These are phyloP conservation scores for Nigrospora osmanthi DNA, from an alignment of 2,329 filamentous ascomycete genomes.

Conservation along the genomic window DNA sequence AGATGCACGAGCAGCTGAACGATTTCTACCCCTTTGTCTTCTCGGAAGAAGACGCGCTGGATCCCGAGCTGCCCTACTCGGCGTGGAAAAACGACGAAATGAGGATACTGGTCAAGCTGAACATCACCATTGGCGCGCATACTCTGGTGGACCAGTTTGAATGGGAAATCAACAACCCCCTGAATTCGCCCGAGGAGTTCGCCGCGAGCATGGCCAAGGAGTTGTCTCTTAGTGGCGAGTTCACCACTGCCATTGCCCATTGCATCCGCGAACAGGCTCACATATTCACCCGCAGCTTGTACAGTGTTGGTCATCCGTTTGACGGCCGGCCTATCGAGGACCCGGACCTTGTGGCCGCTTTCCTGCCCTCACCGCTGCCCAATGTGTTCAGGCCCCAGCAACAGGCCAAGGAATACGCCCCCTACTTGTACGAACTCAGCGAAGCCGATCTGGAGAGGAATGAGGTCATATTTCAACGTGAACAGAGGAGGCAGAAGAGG, in stretches of 20 bases:
- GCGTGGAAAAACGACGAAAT: constrained; percentile 99
- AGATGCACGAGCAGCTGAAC: constrained; percentile 81
- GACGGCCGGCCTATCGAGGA: constrained; percentile 92
- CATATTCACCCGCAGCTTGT: constrained; percentile 87
- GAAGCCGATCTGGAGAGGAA: constrained; percentile 85
- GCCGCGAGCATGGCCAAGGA: constrained; percentile 83
- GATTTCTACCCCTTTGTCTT: constrained; percentile 92
- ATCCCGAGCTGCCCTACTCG: constrained; percentile 81
- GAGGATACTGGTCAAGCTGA: constrained; percentile 90
- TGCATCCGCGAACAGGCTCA: constrained; percentile 95
- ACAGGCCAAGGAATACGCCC: constrained; percentile 87
- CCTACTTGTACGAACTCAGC: constrained; percentile 88
- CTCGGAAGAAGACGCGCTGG: constrained; percentile 82
- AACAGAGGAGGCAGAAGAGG: constrained; percentile 89
- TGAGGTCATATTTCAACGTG: constrained; percentile 86
- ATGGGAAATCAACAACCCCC: constrained; percentile 95
- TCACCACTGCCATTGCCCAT: constrained; percentile 94
- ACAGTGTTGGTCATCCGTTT: constrained; percentile 88
- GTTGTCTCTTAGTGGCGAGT: constrained; percentile 86
- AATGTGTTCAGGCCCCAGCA: constrained; percentile 85
- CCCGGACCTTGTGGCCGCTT: constrained; percentile 75
- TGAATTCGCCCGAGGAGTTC: constrained; percentile 93
- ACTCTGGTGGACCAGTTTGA: constrained; percentile 96
- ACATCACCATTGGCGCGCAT: constrained; percentile 93
- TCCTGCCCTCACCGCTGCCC: constrained; percentile 76